Percentiles rank a stretch among this genome's conserved stretches.
These are phyloP conservation scores for Colletotrichum sidae DNA, from an alignment of 2,329 filamentous ascomycete genomes.

Conservation along the genomic window DNA sequence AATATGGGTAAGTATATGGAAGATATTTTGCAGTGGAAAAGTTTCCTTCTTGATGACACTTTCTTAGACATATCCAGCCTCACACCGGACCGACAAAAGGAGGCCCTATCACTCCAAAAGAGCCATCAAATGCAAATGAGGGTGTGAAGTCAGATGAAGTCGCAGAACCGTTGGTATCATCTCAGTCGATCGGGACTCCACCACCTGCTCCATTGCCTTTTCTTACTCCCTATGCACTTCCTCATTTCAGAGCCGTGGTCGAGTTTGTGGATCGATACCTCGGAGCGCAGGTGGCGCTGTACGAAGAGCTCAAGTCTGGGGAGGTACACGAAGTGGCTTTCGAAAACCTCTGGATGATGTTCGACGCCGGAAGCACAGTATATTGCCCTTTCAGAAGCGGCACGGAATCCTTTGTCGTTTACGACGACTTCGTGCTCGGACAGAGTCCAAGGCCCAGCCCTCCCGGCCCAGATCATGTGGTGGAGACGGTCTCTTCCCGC, in stretches of 20 bases:
- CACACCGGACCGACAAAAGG: neutral
- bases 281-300: neutral
- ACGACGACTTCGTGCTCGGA: neutral
- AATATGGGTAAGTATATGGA: neutral
- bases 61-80: neutral
- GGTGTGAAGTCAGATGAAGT: too few relatives aligned
- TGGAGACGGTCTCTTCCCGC: neutral
- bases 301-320: conserved; percentile 9
- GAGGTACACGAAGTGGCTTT: conserved; percentile 34
- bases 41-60: neutral
- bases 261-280: conserved; percentile 1
- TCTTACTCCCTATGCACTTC: neutral
- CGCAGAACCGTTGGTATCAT: too few relatives aligned
- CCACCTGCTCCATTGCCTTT: too few relatives aligned
- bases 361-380: conserved; percentile 37
- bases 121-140: too few relatives aligned
- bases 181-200: too few relatives aligned
- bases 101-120: neutral
- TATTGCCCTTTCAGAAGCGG: conserved; percentile 34
- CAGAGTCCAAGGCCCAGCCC: too few relatives aligned
- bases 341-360: conserved; percentile 45
- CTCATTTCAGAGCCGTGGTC: neutral
- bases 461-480: too few relatives aligned
- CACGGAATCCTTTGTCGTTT: neutral
- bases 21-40: too few relatives aligned